Base-by-base conservation (phyloP, 2,329 filamentous ascomycete species). In the Aaosphaeria pasadenensis region DNA sequence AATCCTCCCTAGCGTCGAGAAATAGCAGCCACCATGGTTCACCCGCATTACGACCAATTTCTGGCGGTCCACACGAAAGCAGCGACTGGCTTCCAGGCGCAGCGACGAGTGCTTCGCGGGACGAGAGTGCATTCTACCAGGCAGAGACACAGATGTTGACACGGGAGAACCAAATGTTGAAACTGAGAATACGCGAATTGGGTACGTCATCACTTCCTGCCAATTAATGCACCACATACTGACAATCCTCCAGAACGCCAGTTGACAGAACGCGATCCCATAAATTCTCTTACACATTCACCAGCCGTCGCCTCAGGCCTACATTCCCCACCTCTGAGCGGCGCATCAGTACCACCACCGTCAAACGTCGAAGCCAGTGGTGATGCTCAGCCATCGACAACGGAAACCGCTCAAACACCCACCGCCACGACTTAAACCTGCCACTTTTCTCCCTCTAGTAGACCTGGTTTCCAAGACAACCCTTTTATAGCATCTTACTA, bases 141-240 rank as follows among this genome's bases (percentile, higher is more conserved):
- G 88, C 88, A 4, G 88, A 92, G 71, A 89, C 87, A 1, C 86
- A 89, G 70, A 90, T 83, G 72, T 71, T 92, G 59, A 80, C 84
- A 24, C 78, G 88, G 29, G 88, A 91, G 73, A 92, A 91, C 57
- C 88, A 91, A 70, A 91, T 92, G 88, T 74, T 92, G 44, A 84
- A 86, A 52, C 79, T 85, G 64, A 79, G 88, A 43, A 88, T 91
- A 50, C 78, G 85, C 33, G 87, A 91, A 60, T 72, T 91, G 11
- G 87, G 86, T 87, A 72, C 57, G 53, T 48, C 9, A 49, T 56
- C 32, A 59, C 43, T 7, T 45, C 11, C 11, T 28, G 24, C 7
- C 5, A 6, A n/a, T 31, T n/a, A 29, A 29, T 17, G 28, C 4
- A 30, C 7, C 17, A 30, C 5, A 33, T 9, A 31, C 45, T 47